Base-by-base conservation (phyloP, 2,329 filamentous ascomycete genomes). In the Alternaria sp. region DNA sequence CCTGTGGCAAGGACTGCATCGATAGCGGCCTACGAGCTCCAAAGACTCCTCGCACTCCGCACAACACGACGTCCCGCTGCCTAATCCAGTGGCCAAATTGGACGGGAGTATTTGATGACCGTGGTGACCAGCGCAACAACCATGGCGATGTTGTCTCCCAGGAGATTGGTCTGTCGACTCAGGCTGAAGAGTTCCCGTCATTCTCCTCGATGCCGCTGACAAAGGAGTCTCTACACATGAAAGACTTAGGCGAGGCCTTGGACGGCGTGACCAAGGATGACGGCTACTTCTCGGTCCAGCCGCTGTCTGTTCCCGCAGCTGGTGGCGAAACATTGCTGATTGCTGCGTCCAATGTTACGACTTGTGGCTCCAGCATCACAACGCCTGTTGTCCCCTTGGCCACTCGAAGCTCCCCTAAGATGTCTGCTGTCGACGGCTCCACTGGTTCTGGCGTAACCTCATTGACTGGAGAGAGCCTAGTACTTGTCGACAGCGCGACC, bases 371-470 rank as follows among this genome's bases (percentile, higher is more conserved):
- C 17, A 56, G 61, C 1, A 42, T 55, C 2, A 56, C 60, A 2
- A 60, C 56, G 9, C 46, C 58, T 3, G 58, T 50, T 39, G 40
- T 13, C 4, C 39, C 44, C 9, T 41, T 56, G 7, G 95, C 36
- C 10, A 21, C 26, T 48, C 29, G 23, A 14, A 51, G 40, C 40
- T 60, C 48, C 3, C 45, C 54, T 6, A 29, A 33, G 13, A 42
- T 58, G 8, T 23, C 45, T 17, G 26, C 90, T 0, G 96, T 97
- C 83, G 97, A 97, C 83, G 89, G 89, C 75, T 96, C 97, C 76
- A 93, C 90, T 58, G 89, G 97, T 60, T 93, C 97, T 76, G 93
- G 93, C 60, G 92, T 96, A 79, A 96, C 91, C 10, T 95, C 91
- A 66, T 97, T 93, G 56, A 97, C 97, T 78, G 93, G 97, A 80